Evolutionary conservation across 228 moss, liverwort and hornwort species (phyloP).

Genomic region (Sphagnum fallax): DNA sequence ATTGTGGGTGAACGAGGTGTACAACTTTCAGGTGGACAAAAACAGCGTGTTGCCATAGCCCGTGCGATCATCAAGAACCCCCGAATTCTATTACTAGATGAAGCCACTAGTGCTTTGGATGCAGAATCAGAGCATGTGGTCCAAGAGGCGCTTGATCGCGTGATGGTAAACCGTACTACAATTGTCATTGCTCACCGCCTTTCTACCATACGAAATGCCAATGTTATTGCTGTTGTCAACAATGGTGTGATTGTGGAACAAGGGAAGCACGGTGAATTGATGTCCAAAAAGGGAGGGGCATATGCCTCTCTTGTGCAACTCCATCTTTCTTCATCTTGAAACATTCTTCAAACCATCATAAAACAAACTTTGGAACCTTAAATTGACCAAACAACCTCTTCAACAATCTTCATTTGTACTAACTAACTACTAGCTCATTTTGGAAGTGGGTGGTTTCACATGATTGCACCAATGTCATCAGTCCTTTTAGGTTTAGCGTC

Average conservation of each 20-base stretch:
- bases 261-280: conserved; percentile 10
- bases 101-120: conserved; percentile 36
- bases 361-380: too few species aligned
- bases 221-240: not conserved
- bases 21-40: conserved; percentile 40
- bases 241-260: conserved; percentile 9
- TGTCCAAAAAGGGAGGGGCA: too few species aligned
- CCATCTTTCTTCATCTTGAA: too few species aligned
- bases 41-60: conserved; percentile 36
- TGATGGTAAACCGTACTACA: conserved; percentile 34
- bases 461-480: too few species aligned
- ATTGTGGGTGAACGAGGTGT: conserved; percentile 31
- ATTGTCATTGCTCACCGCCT: conserved; percentile 34
- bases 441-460: too few species aligned
- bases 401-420: too few species aligned
- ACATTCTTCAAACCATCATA: too few species aligned
- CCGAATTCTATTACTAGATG: conserved; percentile 31
- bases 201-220: conserved; percentile 10
- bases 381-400: too few species aligned
- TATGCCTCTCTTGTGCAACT: too few species aligned
- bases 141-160: conserved; percentile 29
- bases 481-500: too few species aligned
- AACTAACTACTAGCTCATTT: too few species aligned
- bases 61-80: conserved; percentile 29
- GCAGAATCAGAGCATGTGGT: conserved; percentile 25